These are phyloP conservation scores for Circinella umbellata DNA, from an alignment of 371 early-diverging fungal species.

Conservation along the genomic window DNA sequence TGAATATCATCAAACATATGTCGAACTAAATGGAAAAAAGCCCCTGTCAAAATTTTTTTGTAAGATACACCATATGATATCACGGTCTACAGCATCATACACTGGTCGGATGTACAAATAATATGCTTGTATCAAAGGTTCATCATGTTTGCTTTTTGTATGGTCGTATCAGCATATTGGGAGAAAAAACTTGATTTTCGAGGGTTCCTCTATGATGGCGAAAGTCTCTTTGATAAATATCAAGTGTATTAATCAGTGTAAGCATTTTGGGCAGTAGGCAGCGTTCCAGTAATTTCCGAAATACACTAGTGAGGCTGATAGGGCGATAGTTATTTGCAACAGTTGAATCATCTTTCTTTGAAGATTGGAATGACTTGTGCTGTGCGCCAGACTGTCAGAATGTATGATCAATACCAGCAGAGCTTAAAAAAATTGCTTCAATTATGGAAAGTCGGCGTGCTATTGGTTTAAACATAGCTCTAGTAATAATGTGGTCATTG, in stretches of 20 bases:
- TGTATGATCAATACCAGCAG: constrained; percentile 29
- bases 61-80: constrained; percentile 19
- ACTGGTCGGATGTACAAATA: constrained; percentile 34
- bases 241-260: constrained; percentile 6
- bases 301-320: constrained; percentile 21
- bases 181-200: constrained; percentile 30
- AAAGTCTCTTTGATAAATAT: constrained; percentile 34
- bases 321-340: constrained; percentile 26
- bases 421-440: constrained; percentile 16
- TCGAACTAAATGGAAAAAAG: constrained; percentile 4
- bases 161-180: constrained; percentile 17
- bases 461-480: constrained; percentile 32
- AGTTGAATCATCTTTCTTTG: constrained; percentile 24
- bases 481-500: constrained; percentile 26
- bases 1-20: too few species aligned
- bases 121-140: constrained; percentile 14
- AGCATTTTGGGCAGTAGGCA: constrained; percentile 14
- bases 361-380: constrained; percentile 30
- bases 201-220: constrained; percentile 20
- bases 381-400: constrained; percentile 25
- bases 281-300: constrained; percentile 24
- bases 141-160: not conserved
- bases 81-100: constrained; percentile 22
- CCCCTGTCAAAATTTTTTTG: not conserved
- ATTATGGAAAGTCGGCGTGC: constrained; percentile 1